Base-by-base conservation (phyloP, 345 rosid genomes). In the Euphorbia tirucalli region DNA sequence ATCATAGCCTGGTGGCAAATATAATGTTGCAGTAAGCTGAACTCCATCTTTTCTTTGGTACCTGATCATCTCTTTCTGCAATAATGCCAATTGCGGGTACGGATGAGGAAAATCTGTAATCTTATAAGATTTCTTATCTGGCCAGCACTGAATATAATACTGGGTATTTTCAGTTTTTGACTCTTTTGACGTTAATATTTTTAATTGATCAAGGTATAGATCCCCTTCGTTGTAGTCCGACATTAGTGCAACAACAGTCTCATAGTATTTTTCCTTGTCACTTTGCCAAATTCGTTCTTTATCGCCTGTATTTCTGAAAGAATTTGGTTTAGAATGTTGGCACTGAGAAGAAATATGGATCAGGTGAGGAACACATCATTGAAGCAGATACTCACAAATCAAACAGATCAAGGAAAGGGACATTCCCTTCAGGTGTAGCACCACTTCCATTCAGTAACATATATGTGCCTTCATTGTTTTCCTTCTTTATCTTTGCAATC, bases 251-350 rank as follows among this genome's bases (percentile, higher is more conserved):
- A 95, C 96, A 71, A 89, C 96, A 25, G 86, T 83, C 86, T 95
- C 98, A 13, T 81, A 89, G 73, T 88, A 92, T 79, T 84, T 90
- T 78, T 90, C 98, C 85, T 87, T 92, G 83, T 95, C 89, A 27
- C 99, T 95, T 86, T 90, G 88, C 98, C 98, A 95, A 75, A 95
- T 92, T 68, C 99, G 87, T 80, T 92, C 99, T 88, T 95, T 95
- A 81, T 74, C 83, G 71, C 97, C 96, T 65, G 96, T 80, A 71
- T 88, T 87, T 88, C 99, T 95, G 89, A 80, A 83, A 69, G 79
- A 76, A 74, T 70, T 71, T 69, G 79, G 75, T 82, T 78, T 28
- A 68, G 74, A 74, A 68, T 63, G 78, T 35, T 43, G 44, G 66
- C 65, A 83, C 56, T 24, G n/a, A 69, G 19, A 58, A 71, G 9